Evolutionary conservation across 2,329 filamentous ascomycete species (phyloP).

Genomic region (Eutypella sp.): DNA sequence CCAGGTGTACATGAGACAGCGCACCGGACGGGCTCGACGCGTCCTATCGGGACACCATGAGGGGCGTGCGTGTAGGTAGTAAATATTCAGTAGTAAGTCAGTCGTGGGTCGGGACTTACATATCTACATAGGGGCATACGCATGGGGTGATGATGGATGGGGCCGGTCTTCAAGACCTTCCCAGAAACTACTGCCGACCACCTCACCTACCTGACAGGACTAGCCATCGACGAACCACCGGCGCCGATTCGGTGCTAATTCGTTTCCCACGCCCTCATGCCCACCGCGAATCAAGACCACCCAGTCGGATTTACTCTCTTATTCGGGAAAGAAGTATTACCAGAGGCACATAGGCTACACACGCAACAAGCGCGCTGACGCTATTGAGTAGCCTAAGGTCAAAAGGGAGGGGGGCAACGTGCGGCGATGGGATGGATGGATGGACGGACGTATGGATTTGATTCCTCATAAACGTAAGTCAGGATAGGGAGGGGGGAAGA

Average conservation of each 20-base stretch:
- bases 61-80: constrained; percentile 10
- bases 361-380: constrained; percentile 35
- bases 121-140: background rate
- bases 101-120: background rate
- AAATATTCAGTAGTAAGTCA: background rate
- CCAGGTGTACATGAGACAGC: background rate
- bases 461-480: too few relatives aligned
- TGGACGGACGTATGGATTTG: constrained; percentile 4
- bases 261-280: too few relatives aligned
- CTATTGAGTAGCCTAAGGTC: constrained; percentile 24
- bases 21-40: background rate
- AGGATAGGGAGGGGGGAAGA: too few relatives aligned
- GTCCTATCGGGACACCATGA: constrained; percentile 7
- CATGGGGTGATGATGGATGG: background rate
- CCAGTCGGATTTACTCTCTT: constrained; percentile 15
- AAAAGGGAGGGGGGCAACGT: constrained; percentile 23
- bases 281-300: constrained; percentile 6
- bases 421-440: constrained; percentile 19
- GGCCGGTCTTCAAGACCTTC: background rate
- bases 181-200: too few relatives aligned
- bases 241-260: background rate
- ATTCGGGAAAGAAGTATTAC: constrained; percentile 6
- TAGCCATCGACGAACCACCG: background rate
- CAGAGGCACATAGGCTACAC: constrained; percentile 8
- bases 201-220: too few relatives aligned